A percentile compares a stretch with the other conserved stretches of the same genome.
These are phyloP conservation scores for Aurifilum marmelostoma DNA, from an alignment of 2,329 filamentous ascomycete species.

Conservation along the genomic window DNA sequence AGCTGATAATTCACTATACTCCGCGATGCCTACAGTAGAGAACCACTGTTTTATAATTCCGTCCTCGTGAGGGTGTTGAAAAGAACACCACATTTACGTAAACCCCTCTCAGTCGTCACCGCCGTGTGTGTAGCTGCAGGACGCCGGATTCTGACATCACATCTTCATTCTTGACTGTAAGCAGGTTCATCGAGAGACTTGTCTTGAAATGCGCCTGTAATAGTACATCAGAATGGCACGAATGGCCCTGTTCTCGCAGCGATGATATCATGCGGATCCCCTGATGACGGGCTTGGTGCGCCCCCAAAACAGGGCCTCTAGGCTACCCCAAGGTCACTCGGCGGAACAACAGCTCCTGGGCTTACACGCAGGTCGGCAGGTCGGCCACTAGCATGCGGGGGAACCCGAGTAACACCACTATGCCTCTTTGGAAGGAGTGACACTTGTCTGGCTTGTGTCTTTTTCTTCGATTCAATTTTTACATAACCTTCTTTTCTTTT, in stretches of 20 bases:
- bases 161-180: neutral
- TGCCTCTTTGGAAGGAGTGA: neutral
- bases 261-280: conserved; percentile 13
- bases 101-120: neutral
- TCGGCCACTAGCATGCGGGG: neutral
- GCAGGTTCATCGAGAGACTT: neutral
- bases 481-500: neutral
- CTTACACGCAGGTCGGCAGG: no score
- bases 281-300: neutral
- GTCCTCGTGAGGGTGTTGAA: neutral
- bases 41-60: neutral
- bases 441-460: neutral
- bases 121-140: neutral
- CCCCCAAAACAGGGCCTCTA: neutral
- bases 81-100: neutral
- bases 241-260: neutral
- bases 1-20: neutral
- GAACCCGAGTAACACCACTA: neutral
- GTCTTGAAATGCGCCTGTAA: neutral
- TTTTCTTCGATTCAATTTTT: neutral
- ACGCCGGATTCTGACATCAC: neutral
- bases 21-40: neutral
- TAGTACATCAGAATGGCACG: no score
- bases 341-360: neutral
- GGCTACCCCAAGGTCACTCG: neutral